phyloP scores from a whole-genome alignment of 345 rosid species.

The Eucalyptus regnans region DNA sequence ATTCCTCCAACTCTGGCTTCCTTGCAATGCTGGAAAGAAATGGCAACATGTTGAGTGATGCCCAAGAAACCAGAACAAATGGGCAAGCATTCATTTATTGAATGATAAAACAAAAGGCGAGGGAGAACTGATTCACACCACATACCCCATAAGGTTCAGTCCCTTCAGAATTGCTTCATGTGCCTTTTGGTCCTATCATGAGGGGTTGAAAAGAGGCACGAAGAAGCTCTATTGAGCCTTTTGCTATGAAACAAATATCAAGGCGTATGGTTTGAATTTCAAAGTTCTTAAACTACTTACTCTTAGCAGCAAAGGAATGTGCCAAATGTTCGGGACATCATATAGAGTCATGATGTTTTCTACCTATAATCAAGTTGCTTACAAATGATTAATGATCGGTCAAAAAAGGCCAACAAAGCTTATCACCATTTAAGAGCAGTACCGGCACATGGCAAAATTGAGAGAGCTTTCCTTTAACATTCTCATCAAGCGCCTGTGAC shows the following conservation, averaged over 20 bases:
- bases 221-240: neutral
- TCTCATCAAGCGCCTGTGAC: slow-evolving; percentile 72
- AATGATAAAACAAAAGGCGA: neutral
- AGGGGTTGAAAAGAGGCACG: neutral
- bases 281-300: slow-evolving; percentile 22
- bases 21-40: slow-evolving; percentile 30
- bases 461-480: slow-evolving; percentile 73
- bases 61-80: neutral
- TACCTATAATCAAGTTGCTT: slow-evolving; percentile 23
- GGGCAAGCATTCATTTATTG: neutral
- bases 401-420: neutral
- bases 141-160: slow-evolving; percentile 65
- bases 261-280: neutral
- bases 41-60: neutral
- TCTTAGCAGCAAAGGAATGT: slow-evolving; percentile 76
- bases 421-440: neutral
- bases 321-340: slow-evolving; percentile 97
- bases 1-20: slow-evolving; percentile 68
- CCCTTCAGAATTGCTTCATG: slow-evolving; percentile 75
- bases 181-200: slow-evolving; percentile 83
- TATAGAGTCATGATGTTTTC: slow-evolving; percentile 72
- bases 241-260: neutral
- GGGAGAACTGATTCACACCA: neutral
- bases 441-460: slow-evolving; percentile 92
- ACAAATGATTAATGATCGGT: neutral